Evolutionary conservation across 2,329 filamentous ascomycete genomes (phyloP).

Genomic region (Arachnomyces sp.): DNA sequence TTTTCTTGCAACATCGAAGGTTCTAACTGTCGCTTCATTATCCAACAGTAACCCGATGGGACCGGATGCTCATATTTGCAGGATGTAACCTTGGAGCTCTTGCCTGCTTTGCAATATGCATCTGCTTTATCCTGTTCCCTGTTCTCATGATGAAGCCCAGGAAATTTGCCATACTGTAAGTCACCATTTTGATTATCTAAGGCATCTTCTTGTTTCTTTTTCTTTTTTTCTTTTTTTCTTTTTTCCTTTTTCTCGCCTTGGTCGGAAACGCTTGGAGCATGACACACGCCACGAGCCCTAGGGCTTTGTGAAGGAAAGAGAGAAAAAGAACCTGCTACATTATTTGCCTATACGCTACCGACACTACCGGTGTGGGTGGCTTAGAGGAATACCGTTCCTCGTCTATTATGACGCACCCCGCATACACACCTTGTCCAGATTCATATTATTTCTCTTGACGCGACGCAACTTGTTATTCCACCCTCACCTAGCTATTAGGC

Average conservation of each 20-base stretch:
- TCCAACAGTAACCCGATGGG: slow-evolving; percentile 88
- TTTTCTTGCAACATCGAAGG: slow-evolving; percentile 10
- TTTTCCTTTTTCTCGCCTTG: background rate
- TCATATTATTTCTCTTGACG: background rate
- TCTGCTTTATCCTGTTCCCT: slow-evolving; percentile 80
- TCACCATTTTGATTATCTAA: slow-evolving; percentile 29
- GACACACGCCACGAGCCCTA: no score
- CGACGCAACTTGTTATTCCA: background rate
- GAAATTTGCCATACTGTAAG: slow-evolving; percentile 97
- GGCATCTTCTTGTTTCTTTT: slow-evolving; percentile 13
- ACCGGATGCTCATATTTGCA: slow-evolving; percentile 84
- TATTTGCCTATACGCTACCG: slow-evolving; percentile 9
- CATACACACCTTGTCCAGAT: background rate
- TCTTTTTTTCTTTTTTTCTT: slow-evolving; percentile 15
- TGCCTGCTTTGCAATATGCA: slow-evolving; percentile 79
- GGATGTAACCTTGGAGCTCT: slow-evolving; percentile 84
- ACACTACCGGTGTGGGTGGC: slow-evolving; percentile 9
- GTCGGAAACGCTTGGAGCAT: no score
- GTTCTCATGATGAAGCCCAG: slow-evolving; percentile 70
- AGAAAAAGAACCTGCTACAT: no score
- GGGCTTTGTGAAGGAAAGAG: no score
- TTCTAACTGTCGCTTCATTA: slow-evolving; percentile 13
- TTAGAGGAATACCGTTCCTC: slow-evolving; percentile 11
- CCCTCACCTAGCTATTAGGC: background rate
- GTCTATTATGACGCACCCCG: background rate